Evolutionary conservation across 1,284 basidiomycete species (phyloP).

Genomic region (Ustilago shanxiensis): DNA sequence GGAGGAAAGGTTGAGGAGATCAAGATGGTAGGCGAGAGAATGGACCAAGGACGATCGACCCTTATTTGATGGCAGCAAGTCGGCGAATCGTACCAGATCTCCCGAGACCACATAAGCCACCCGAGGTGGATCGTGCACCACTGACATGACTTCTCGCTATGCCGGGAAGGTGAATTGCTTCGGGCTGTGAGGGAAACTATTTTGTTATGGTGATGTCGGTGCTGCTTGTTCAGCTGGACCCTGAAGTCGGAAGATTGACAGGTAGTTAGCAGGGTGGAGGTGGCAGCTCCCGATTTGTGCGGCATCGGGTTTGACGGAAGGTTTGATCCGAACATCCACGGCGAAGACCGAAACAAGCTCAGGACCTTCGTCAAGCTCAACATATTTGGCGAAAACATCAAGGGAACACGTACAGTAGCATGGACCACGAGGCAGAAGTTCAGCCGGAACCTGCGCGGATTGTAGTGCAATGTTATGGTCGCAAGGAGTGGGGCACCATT

Average conservation of each 20-base stretch:
- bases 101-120: conserved; percentile 76
- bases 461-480: too few relatives aligned
- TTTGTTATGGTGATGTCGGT: not conserved
- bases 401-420: too few relatives aligned
- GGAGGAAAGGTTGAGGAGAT: conserved; percentile 38
- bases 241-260: not conserved
- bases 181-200: not conserved
- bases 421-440: not conserved
- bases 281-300: too few relatives aligned
- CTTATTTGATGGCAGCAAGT: conserved; percentile 83
- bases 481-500: not conserved
- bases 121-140: conserved; percentile 9
- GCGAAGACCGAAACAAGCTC: conserved; percentile 2
- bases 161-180: not conserved
- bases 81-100: conserved; percentile 75
- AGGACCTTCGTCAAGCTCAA: not conserved
- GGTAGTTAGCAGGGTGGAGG: not conserved
- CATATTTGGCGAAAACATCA: not conserved
- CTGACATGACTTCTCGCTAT: conserved; percentile 15
- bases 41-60: conserved; percentile 86
- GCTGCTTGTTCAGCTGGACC: conserved; percentile 4
- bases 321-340: not conserved
- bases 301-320: not conserved
- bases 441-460: not conserved
- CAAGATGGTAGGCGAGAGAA: conserved; percentile 72